phyloP scores from a whole-genome alignment of 2,329 filamentous ascomycete genomes.

The Colletotrichum euphorbiae region DNA sequence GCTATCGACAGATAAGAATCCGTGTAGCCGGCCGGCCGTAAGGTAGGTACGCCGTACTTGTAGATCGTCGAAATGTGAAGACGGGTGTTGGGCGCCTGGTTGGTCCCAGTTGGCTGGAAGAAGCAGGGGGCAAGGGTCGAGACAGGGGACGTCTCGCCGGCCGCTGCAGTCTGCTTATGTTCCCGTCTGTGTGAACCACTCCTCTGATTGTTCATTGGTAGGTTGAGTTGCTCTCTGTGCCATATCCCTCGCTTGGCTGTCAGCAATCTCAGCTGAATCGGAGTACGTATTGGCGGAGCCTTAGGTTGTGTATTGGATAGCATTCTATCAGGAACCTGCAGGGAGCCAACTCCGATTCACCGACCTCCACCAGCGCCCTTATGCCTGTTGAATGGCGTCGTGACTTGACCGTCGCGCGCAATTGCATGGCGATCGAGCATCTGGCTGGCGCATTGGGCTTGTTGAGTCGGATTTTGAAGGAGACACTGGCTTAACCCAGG shows the following conservation, averaged over 20 bases:
- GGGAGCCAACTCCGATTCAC: constrained; percentile 3
- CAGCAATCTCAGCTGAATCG: constrained; percentile 31
- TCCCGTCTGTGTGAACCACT: constrained; percentile 15
- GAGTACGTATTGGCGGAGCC: constrained; percentile 18
- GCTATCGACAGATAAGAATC: constrained; percentile 13
- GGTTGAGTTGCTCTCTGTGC: constrained; percentile 1
- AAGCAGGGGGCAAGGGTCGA: constrained; percentile 33
- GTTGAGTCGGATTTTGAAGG: neutral
- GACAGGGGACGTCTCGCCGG: constrained; percentile 23
- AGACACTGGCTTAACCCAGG: constrained; percentile 1
- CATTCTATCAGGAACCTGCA: constrained; percentile 29
- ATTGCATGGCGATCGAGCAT: constrained; percentile 4
- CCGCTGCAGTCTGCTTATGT: constrained; percentile 33
- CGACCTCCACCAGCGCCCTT: neutral
- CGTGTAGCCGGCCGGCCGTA: constrained; percentile 25
- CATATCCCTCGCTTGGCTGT: constrained; percentile 29
- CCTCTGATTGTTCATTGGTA: constrained; percentile 12
- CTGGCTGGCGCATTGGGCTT: neutral
- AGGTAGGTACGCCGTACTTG: constrained; percentile 10
- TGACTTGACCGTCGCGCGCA: neutral
- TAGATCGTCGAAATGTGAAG: constrained; percentile 32
- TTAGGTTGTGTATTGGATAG: neutral
- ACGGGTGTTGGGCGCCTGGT: constrained; percentile 30
- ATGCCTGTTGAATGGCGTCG: neutral
- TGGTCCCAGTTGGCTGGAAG: constrained; percentile 34